Evolutionary conservation across 352 stramenopile genomes (phyloP).

Genomic region (Globisporangium solare): DNA sequence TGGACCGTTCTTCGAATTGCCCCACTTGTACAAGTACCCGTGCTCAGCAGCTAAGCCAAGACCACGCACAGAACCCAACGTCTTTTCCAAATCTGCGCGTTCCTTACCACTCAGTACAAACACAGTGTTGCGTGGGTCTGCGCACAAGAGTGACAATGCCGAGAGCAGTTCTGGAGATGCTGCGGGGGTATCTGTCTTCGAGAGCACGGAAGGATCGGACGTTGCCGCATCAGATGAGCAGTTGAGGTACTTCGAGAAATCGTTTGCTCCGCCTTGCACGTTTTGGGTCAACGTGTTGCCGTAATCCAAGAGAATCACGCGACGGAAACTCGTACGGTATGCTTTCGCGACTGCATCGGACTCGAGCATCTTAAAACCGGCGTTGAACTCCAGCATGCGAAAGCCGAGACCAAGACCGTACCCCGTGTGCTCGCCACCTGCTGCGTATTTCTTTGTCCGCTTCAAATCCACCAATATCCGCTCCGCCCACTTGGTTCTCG

Average conservation of each 20-base stretch:
- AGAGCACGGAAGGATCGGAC: slow-evolving; percentile 28
- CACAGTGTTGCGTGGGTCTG: slow-evolving; percentile 96
- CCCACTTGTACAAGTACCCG: slow-evolving; percentile 98
- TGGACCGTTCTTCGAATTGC: slow-evolving; percentile 26
- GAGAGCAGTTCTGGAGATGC: slow-evolving; percentile 77
- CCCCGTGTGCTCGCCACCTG: slow-evolving; percentile 91
- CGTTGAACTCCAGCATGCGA: slow-evolving; percentile 95
- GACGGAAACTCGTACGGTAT: slow-evolving; percentile 81
- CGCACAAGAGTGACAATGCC: slow-evolving; percentile 90
- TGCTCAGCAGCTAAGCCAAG: slow-evolving; percentile 97
- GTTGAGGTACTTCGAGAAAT: slow-evolving; percentile 85
- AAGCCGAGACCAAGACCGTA: slow-evolving; percentile 96
- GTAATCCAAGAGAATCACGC: slow-evolving; percentile 98
- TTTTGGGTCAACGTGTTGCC: slow-evolving; percentile 96
- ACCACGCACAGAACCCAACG: slow-evolving; percentile 90
- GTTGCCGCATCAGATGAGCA: slow-evolving; percentile 23
- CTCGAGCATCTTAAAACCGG: slow-evolving; percentile 94
- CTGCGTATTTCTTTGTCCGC: slow-evolving; percentile 79
- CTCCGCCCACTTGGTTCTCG: slow-evolving; percentile 95
- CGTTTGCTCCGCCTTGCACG: slow-evolving; percentile 51
- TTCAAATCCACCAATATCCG: slow-evolving; percentile 98
- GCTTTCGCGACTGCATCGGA: slow-evolving; percentile 85
- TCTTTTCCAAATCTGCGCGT: slow-evolving; percentile 91
- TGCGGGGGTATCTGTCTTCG: slow-evolving; percentile 31
- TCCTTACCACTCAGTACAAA: slow-evolving; percentile 98